Evolutionary conservation across 345 rosid species (phyloP), one percentile per base, ranked within the genome.

Genomic region (Salix dunnii): DNA sequence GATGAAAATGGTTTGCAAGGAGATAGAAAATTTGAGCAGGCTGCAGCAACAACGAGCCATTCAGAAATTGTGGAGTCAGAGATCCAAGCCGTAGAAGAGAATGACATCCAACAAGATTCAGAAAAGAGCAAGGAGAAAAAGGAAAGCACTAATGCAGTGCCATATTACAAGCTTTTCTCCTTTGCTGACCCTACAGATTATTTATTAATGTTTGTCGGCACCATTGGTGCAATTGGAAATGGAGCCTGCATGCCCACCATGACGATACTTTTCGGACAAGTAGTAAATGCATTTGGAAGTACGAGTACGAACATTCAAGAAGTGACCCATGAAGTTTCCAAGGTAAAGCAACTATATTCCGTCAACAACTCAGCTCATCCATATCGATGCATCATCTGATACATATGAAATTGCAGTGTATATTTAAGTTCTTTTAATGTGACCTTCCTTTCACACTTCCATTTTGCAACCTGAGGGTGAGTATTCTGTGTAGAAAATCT

Each of bases 241-340:
- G 96, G 97, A 65, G 25, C 85, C 73, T 82, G 88, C 61, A 79
- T 87, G 80, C 97, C 94, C 42, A 81, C 88, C n/a, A 84, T 91
- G 94, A 85, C 94, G 2, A 53, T 93, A 23, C 55, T 86, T 2
- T 84, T 91, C 4, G 93, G 96, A 40, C 79, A 85, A 21, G 80
- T 31, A 30, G 20, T 67, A 12, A 43, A 78, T 64, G 58, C 79
- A n/a, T 82, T 82, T 25, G 69, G 81, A 60, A 13, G 74, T 13
- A 74, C 69, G 21, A 75, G 43, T 48, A 28, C 35, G 12, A 28
- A 25, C 35, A 60, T 6, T 31, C 36, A 12, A 12, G 27, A 49
- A 68, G 69, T 79, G 14, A 63, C 74, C 31, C 65, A 68, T 61
- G 23, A 68, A 25, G 77, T 79, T 35, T 74, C 82, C 66, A 33